phyloP scores from a whole-genome alignment of 2,329 filamentous ascomycete species.

The Cercospora sp. region DNA sequence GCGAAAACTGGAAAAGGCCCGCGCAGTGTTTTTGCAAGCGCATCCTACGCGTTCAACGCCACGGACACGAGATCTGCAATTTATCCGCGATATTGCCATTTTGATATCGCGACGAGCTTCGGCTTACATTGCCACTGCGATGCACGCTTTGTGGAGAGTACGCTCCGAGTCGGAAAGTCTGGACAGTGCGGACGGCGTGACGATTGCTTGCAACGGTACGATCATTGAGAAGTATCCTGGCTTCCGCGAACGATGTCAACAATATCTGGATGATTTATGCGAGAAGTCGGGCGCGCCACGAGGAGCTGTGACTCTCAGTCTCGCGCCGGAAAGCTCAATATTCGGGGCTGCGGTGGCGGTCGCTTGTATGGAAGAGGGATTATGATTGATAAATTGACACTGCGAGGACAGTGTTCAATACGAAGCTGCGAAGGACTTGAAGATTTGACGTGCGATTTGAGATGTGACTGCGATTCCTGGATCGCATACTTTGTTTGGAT shows the following conservation, averaged over 20 bases:
- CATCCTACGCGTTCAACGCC: conserved; percentile 49
- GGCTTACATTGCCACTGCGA: conserved; percentile 62
- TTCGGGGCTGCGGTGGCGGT: conserved; percentile 72
- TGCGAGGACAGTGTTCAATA: neutral
- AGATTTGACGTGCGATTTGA: neutral
- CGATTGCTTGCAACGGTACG: conserved; percentile 75
- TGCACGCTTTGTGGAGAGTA: conserved; percentile 63
- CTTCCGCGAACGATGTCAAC: conserved; percentile 64
- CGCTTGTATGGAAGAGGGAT: conserved; percentile 30
- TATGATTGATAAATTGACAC: neutral
- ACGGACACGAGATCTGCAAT: conserved; percentile 48
- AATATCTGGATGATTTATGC: conserved; percentile 61
- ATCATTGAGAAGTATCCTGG: conserved; percentile 77
- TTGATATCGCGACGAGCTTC: conserved; percentile 61
- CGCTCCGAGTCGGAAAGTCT: conserved; percentile 51
- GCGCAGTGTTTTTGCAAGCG: conserved; percentile 52
- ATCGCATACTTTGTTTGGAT: neutral
- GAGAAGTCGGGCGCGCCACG: conserved; percentile 43
- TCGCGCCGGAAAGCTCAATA: conserved; percentile 72
- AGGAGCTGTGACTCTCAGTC: conserved; percentile 61
- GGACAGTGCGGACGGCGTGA: conserved; percentile 41
- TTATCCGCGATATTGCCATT: conserved; percentile 55
- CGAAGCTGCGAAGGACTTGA: neutral
- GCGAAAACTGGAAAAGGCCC: conserved; percentile 42
- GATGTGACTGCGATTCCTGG: neutral